phyloP scores from a whole-genome alignment of 1,139 yeast species.

The Chernovozyma aurita region DNA sequence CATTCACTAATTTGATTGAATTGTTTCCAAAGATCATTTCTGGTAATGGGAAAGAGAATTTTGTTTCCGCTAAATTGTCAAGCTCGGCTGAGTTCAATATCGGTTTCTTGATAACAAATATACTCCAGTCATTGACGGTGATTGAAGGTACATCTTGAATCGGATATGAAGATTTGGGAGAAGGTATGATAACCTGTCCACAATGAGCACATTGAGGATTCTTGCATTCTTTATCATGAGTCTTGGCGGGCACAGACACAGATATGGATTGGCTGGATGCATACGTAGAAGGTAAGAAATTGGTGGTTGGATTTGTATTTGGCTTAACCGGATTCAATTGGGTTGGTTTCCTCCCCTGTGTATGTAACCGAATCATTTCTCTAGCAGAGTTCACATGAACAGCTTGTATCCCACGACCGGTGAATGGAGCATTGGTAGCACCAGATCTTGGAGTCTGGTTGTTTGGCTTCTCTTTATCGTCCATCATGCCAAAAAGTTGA shows the following conservation, averaged over 20 bases:
- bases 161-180: conserved; percentile 64
- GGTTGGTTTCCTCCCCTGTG: too few relatives aligned
- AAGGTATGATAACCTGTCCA: conserved; percentile 68
- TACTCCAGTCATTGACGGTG: conserved; percentile 68
- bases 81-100: conserved; percentile 72
- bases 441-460: background rate
- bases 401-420: conserved; percentile 42
- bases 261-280: too few relatives aligned
- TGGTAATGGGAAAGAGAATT: conserved; percentile 77
- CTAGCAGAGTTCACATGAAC: conserved; percentile 60
- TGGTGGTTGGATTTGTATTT: too few relatives aligned
- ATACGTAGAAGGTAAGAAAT: too few relatives aligned
- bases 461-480: background rate
- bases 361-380: conserved; percentile 49
- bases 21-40: conserved; percentile 98
- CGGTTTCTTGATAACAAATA: conserved; percentile 70
- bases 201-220: conserved; percentile 61
- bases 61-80: conserved; percentile 58
- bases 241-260: conserved; percentile 30
- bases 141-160: conserved; percentile 63
- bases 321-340: too few relatives aligned
- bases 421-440: too few relatives aligned
- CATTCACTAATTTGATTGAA: conserved; percentile 47
- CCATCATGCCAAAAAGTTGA: too few relatives aligned
- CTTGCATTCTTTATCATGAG: conserved; percentile 30